Evolutionary conservation across 1,139 yeast species (phyloP).

Genomic region (Hyphopichia buzzinii): DNA sequence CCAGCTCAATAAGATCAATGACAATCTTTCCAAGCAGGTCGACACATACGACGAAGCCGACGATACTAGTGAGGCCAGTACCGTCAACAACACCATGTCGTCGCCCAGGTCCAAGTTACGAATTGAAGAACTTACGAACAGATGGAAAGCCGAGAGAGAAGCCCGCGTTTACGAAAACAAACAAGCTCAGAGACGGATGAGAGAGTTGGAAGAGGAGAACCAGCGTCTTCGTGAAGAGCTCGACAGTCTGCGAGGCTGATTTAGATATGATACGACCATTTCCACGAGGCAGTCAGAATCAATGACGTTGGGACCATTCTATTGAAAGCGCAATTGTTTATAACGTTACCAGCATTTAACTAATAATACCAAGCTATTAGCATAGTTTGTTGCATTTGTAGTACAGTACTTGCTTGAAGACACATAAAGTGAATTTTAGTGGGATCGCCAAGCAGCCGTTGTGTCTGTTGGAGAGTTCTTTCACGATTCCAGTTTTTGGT

Average conservation of each 20-base stretch:
- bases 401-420: too few relatives aligned
- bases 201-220: slow-evolving; percentile 58
- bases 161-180: slow-evolving; percentile 59
- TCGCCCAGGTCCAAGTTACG: slow-evolving; percentile 46
- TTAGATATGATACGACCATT: background rate
- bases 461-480: too few relatives aligned
- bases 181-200: slow-evolving; percentile 51
- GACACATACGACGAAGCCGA: slow-evolving; percentile 12
- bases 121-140: slow-evolving; percentile 57
- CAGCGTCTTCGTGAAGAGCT: slow-evolving; percentile 24
- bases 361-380: too few relatives aligned
- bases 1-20: slow-evolving; percentile 27
- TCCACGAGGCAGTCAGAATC: too few relatives aligned
- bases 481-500: too few relatives aligned
- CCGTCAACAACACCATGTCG: slow-evolving; percentile 7
- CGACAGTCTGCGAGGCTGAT: background rate
- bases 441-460: too few relatives aligned
- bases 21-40: slow-evolving; percentile 18
- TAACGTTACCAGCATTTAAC: too few relatives aligned
- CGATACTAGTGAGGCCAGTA: slow-evolving; percentile 6
- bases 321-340: too few relatives aligned
- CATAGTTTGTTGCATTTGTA: too few relatives aligned
- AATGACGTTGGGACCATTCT: too few relatives aligned
- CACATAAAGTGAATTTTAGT: too few relatives aligned
- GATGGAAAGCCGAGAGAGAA: slow-evolving; percentile 73